Evolutionary conservation across 1,284 basidiomycete species (phyloP), one percentile per base, ranked within the genome.

Genomic region (Cryptococcus floricola): DNA sequence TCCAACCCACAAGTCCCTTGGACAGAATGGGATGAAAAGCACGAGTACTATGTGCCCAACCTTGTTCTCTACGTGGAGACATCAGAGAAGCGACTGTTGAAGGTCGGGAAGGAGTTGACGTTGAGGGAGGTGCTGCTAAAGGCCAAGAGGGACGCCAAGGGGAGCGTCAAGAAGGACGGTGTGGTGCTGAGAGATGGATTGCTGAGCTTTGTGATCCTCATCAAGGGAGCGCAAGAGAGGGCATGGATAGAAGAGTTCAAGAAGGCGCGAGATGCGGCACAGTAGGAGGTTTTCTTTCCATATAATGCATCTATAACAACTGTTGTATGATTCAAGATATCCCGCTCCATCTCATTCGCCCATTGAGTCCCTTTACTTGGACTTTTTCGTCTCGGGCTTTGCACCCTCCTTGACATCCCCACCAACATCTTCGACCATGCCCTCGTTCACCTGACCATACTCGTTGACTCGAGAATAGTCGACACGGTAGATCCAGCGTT

Each of bases 391-490:
- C 65, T 72, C 69, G n/a, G 39, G 50, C 52, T 65, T 58, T n/a
- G 52, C 58, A 19, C 46, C 59, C 53, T 58, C 57, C 44, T 50
- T 59, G 41, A 41, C 57, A 19, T 56, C 56, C 18, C 48, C 54
- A 3, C 66, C 72, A 39, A 72, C 71, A 41, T 67, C 65, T 54
- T 72, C 67, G n/a, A 68, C 69, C 63, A 64, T 69, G 48, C 65
- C 73, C 52, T 74, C 71, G 47, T 62, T 77, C 65, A 91, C 86
- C 78, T 94, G 89, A 55, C 94, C 93, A 71, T 91, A 97, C 80
- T 98, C 95, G 77, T 98, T 98, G 63, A 91, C 83, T 63, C 95
- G 87, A 65, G 88, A 89, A 65, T 87, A 88, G 79, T 98, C 95
- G 68, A 96, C 82, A 51, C 91, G 87, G 80, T 98, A 98, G 75